phyloP scores from a whole-genome alignment of 495 filamentous ascomycete species.

The Sphaerosporella brunnea region DNA sequence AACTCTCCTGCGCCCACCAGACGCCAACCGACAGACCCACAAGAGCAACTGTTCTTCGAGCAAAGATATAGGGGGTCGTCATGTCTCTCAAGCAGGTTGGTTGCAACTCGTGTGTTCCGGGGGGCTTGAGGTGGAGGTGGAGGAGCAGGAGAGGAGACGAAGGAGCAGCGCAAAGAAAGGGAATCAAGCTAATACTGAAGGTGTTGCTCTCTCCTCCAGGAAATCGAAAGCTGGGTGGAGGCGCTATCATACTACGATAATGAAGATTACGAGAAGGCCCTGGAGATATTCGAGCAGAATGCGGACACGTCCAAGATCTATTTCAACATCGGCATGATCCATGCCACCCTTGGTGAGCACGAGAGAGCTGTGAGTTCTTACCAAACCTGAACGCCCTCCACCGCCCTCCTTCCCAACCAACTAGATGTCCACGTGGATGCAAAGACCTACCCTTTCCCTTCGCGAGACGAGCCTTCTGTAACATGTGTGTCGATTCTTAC shows the following conservation, averaged over 20 bases:
- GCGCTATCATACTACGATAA: conserved; percentile 85
- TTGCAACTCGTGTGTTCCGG: background rate
- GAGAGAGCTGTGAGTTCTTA: conserved; percentile 72
- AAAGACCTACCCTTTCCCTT: no score
- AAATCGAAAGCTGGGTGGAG: conserved; percentile 97
- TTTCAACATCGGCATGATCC: conserved; percentile 97
- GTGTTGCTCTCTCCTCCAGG: conserved; percentile 35
- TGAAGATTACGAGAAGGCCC: conserved; percentile 79
- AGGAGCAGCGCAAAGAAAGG: background rate
- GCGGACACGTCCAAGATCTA: conserved; percentile 94
- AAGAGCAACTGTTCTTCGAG: no score
- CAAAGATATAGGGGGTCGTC: conserved; percentile 11
- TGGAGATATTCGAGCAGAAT: conserved; percentile 67
- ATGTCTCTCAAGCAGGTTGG: conserved; percentile 69
- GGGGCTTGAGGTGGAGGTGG: background rate
- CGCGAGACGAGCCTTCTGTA: no score
- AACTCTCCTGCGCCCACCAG: no score
- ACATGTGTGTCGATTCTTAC: no score
- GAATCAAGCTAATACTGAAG: background rate
- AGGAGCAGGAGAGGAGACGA: background rate
- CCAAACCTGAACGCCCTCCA: no score
- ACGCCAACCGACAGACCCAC: no score
- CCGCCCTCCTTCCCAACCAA: no score
- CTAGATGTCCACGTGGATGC: no score
- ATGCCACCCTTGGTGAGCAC: conserved; percentile 93